Evolutionary conservation across 2,329 filamentous ascomycete species (phyloP), one percentile per base, ranked within the genome.

Genomic region (Phaeosphaeriaceae sp.): DNA sequence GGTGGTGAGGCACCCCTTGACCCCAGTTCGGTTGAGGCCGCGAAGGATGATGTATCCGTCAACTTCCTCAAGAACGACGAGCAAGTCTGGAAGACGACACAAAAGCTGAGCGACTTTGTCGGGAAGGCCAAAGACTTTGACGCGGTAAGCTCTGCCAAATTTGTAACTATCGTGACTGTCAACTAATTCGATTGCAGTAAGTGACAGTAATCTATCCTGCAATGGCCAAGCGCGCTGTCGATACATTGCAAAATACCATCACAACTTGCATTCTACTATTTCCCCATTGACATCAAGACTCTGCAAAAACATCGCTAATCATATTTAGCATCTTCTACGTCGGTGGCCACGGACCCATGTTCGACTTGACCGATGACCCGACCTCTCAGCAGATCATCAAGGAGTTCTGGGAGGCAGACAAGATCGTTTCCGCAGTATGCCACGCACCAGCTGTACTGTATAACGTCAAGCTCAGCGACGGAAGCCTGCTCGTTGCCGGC

Each of bases 351-450:
- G 85, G 84, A 46, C 85, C 89, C 68, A 89, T 91, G 86, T 91
- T 85, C 76, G 89, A 91, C 72, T 85, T 91, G 19, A 84, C 83
- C 55, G 79, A 79, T 56, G 85, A 89, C 70, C 63, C 78, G 21
- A 79, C 81, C n/a, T 88, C 85, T 24, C 84, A 87, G 64, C 78
- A 83, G 61, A 78, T 92, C 35, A 86, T 89, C 68, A 78, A 81
- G 60, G 87, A 90, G 73, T 91, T 92, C 73, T 85, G 83, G 68
- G 78, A 80, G 42, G 81, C 83, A 2, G 85, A 83, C 62, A 91
- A 91, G 81, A 81, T 87, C 55, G 84, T 91, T 15, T 80, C 86
- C 0, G 87, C 89, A 3, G 88, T 92, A 48, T 91, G 89, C 80
- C 89, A 92, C 77, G 89, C 88, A 6, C 87, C 89, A 2, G 85